Conservation (phyloP, 2,329 filamentous ascomycete genomes). For the Microsporum audouinii region DNA sequence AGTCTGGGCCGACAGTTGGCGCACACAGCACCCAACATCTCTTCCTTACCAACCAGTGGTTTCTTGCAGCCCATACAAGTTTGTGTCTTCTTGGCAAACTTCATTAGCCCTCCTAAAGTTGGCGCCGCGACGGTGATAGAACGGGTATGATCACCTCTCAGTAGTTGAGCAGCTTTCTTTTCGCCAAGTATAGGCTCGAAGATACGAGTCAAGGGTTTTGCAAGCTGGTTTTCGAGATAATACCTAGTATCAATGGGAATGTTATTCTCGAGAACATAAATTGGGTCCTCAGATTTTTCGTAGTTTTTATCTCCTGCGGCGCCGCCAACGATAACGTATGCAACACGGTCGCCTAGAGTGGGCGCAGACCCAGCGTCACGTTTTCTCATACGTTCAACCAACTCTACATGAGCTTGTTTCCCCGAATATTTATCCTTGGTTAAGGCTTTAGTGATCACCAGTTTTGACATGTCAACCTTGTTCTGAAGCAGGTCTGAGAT, state of each 20-base stretch:
- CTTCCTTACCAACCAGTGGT: slow-evolving; percentile 67
- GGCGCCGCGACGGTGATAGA: slow-evolving; percentile 86
- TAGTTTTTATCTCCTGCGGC: slow-evolving; percentile 85
- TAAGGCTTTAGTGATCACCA: slow-evolving; percentile 95
- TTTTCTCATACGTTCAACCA: slow-evolving; percentile 93
- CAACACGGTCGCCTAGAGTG: slow-evolving; percentile 84
- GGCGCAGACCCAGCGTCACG: slow-evolving; percentile 91
- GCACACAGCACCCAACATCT: slow-evolving; percentile 78
- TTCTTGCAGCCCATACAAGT: slow-evolving; percentile 99
- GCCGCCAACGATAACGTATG: slow-evolving; percentile 95
- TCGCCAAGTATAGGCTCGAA: slow-evolving; percentile 97
- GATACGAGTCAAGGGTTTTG: slow-evolving; percentile 86
- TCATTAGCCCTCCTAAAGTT: slow-evolving; percentile 88
- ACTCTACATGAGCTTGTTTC: slow-evolving; percentile 92
- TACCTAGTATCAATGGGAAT: slow-evolving; percentile 96
- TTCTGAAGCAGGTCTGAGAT: slow-evolving; percentile 94
- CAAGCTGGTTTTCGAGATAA: slow-evolving; percentile 95
- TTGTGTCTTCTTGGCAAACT: slow-evolving; percentile 93
- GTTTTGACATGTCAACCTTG: slow-evolving; percentile 96
- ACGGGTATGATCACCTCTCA: slow-evolving; percentile 91
- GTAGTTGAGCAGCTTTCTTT: slow-evolving; percentile 72
- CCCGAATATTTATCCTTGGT: slow-evolving; percentile 80
- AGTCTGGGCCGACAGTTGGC: slow-evolving; percentile 71
- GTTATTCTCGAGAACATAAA: slow-evolving; percentile 95
- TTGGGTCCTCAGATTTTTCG: slow-evolving; percentile 92